phyloP scores from a whole-genome alignment of 169 alveolate species.

The Theileria annulata region DNA sequence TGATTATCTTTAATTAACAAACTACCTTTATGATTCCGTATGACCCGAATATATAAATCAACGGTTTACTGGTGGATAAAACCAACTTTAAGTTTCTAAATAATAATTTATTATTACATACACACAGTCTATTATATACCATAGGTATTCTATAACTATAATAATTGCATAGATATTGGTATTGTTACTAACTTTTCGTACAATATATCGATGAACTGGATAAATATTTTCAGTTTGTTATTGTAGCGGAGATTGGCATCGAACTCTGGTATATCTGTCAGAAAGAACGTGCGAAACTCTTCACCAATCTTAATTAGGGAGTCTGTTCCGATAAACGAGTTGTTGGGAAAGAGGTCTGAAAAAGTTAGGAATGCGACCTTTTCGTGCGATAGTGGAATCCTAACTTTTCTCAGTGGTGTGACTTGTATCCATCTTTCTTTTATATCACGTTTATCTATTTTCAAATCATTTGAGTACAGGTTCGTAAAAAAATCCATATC shows the following conservation, averaged over 20 bases:
- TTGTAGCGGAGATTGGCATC: constrained; percentile 34
- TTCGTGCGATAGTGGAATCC: constrained; percentile 29
- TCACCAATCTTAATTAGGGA: constrained; percentile 24
- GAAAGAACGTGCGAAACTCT: constrained; percentile 27
- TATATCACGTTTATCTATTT: neutral
- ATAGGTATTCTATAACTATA: neutral
- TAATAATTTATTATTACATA: too few species aligned
- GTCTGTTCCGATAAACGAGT: constrained; percentile 49
- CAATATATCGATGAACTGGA: constrained; percentile 49
- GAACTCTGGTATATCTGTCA: constrained; percentile 57
- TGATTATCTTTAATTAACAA: constrained; percentile 8
- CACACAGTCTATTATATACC: neutral
- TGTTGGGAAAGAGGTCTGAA: constrained; percentile 34
- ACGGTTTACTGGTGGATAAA: constrained; percentile 18
- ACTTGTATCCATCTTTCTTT: constrained; percentile 17
- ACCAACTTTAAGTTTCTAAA: constrained; percentile 22
- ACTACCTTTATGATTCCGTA: constrained; percentile 50
- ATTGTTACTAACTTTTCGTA: constrained; percentile 61
- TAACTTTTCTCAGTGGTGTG: constrained; percentile 37
- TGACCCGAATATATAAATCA: constrained; percentile 50
- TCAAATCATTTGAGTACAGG: neutral
- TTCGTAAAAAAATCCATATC: constrained; percentile 7
- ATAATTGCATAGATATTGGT: neutral
- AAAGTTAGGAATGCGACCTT: constrained; percentile 46
- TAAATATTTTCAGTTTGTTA: constrained; percentile 53